These are phyloP conservation scores for Tetrapisispora namnaoensis DNA, from an alignment of 805 yeast genomes.

Conservation along the genomic window DNA sequence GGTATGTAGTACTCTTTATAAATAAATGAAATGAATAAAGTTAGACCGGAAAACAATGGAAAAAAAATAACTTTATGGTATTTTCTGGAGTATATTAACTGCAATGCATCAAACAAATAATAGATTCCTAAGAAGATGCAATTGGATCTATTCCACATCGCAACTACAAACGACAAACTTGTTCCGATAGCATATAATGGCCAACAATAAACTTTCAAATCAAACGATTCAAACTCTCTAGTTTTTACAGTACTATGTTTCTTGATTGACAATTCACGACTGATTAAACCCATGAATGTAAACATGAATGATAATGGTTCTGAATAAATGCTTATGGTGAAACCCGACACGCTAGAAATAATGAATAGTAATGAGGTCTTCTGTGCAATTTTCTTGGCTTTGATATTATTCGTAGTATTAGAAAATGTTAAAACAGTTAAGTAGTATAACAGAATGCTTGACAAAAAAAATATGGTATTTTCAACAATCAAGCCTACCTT, in stretches of 20 bases:
- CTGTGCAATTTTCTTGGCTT: slow-evolving; percentile 20
- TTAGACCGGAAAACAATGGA: slow-evolving; percentile 46
- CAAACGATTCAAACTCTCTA: slow-evolving; percentile 3
- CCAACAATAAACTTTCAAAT: slow-evolving; percentile 8
- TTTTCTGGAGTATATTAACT: slow-evolving; percentile 11
- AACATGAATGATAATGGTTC: slow-evolving; percentile 62
- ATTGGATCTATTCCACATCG: slow-evolving; percentile 65
- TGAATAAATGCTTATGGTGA: slow-evolving; percentile 62
- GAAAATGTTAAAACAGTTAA: slow-evolving; percentile 35
- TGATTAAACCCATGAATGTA: slow-evolving; percentile 45
- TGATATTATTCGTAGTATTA: slow-evolving; percentile 5
- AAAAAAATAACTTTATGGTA: slow-evolving; percentile 15
- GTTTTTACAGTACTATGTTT: neutral
- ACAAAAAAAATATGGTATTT: slow-evolving; percentile 42
- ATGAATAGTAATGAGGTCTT: slow-evolving; percentile 39
- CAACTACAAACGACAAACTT: slow-evolving; percentile 38
- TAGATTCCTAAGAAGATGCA: slow-evolving; percentile 62
- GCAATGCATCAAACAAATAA: slow-evolving; percentile 47
- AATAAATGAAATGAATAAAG: slow-evolving; percentile 39
- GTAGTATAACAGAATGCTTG: slow-evolving; percentile 40
- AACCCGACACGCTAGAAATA: slow-evolving; percentile 74
- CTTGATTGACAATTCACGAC: slow-evolving; percentile 35
- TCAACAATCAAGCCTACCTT: slow-evolving; percentile 40
- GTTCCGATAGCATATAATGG: slow-evolving; percentile 16
- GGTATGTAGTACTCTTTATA: slow-evolving; percentile 40